Evolutionary conservation across 768 basidiomycete species (phyloP).

Genomic region (Rhodosporidiobolus odoratus): DNA sequence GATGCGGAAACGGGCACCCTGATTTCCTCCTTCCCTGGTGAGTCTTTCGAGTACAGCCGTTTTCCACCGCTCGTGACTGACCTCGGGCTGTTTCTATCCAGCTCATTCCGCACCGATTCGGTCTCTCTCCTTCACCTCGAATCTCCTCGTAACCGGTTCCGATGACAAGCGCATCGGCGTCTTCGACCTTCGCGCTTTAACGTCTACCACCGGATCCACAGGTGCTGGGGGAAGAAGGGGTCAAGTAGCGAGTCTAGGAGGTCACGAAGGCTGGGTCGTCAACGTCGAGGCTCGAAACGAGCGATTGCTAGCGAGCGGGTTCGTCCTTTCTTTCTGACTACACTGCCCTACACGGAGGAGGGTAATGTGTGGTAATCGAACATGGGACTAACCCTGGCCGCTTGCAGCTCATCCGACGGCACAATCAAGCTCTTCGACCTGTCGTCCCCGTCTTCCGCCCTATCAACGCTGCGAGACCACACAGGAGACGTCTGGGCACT

Average conservation of each 20-base stretch:
- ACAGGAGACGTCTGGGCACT: slow-evolving; percentile 35
- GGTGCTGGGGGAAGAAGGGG: slow-evolving; percentile 26
- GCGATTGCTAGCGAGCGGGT: slow-evolving; percentile 34
- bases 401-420: slow-evolving; percentile 29
- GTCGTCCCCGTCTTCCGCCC: slow-evolving; percentile 17
- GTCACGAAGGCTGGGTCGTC: slow-evolving; percentile 37
- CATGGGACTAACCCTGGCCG: neutral
- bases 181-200: slow-evolving; percentile 37
- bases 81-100: neutral
- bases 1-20: slow-evolving; percentile 29
- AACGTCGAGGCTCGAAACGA: slow-evolving; percentile 32
- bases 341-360: too few relatives aligned
- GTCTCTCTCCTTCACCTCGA: slow-evolving; percentile 35
- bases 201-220: neutral
- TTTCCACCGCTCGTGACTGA: too few relatives aligned
- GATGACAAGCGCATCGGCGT: slow-evolving; percentile 40
- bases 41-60: neutral
- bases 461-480: slow-evolving; percentile 37
- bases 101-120: slow-evolving; percentile 39
- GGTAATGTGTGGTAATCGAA: too few relatives aligned
- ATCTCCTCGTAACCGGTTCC: slow-evolving; percentile 36
- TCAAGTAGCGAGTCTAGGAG: slow-evolving; percentile 35
- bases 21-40: slow-evolving; percentile 38
- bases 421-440: slow-evolving; percentile 41
- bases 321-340: neutral